Evolutionary conservation across 805 yeast genomes (phyloP).

Genomic region (Wickerhamiella brachini): DNA sequence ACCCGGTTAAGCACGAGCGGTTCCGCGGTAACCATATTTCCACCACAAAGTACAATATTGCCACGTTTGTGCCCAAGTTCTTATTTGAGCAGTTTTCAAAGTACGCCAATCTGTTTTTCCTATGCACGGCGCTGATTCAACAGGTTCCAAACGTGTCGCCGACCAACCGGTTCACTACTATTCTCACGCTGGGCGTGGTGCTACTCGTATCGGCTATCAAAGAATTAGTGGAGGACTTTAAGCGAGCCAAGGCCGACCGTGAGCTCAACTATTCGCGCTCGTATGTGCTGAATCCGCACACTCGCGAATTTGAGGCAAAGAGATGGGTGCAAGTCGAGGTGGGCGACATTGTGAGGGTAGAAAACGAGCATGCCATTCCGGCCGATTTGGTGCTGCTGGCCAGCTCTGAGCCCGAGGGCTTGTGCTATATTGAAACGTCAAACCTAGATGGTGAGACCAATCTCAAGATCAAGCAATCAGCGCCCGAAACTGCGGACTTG

Average conservation of each 20-base stretch:
- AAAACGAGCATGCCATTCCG: conserved; percentile 82
- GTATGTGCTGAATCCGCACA: conserved; percentile 40
- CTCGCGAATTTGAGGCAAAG: conserved; percentile 49
- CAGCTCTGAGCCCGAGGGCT: conserved; percentile 96
- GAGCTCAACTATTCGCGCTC: conserved; percentile 75
- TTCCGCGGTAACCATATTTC: conserved; percentile 77
- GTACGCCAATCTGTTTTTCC: conserved; percentile 87
- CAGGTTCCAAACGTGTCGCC: conserved; percentile 97
- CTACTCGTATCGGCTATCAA: conserved; percentile 82
- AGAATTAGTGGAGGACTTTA: conserved; percentile 81
- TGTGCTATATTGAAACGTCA: conserved; percentile 95
- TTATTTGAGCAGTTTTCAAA: conserved; percentile 93
- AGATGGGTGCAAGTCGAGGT: conserved; percentile 82
- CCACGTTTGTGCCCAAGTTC: conserved; percentile 89
- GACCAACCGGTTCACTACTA: conserved; percentile 88
- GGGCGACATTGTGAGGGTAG: conserved; percentile 79
- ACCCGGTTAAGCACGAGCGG: conserved; percentile 40
- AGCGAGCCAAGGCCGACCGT: conserved; percentile 74
- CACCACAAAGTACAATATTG: conserved; percentile 87
- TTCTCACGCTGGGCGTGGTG: conserved; percentile 78
- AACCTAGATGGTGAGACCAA: conserved; percentile 97
- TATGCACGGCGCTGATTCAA: conserved; percentile 85
- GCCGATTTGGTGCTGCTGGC: conserved; percentile 78
- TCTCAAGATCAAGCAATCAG: conserved; percentile 83
- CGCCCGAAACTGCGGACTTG: conserved; percentile 57